Evolutionary conservation across 2,329 filamentous ascomycete species (phyloP).

Genomic region (Cercospora nicotianae): DNA sequence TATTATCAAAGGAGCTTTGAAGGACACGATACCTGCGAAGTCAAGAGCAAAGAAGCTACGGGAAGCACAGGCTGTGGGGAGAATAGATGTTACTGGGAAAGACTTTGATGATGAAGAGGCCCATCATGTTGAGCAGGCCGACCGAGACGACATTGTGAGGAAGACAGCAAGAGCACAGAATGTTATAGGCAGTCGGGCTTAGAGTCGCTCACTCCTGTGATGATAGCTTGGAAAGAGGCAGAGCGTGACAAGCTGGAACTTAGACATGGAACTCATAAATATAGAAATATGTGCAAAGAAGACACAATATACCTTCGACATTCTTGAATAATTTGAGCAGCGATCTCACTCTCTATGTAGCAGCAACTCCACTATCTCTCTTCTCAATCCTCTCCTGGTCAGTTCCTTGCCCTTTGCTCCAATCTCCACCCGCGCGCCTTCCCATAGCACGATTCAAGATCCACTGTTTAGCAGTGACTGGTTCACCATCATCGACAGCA

Average conservation of each 20-base stretch:
- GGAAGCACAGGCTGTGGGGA: constrained; percentile 35
- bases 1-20: constrained; percentile 44
- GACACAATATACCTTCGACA: too few relatives aligned
- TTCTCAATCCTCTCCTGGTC: constrained; percentile 26
- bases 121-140: constrained; percentile 18
- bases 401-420: constrained; percentile 22
- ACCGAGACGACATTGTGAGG: constrained; percentile 9
- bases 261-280: not conserved
- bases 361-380: constrained; percentile 18
- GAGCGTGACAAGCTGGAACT: too few relatives aligned
- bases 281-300: not conserved
- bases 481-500: constrained; percentile 28
- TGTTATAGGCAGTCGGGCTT: not conserved
- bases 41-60: constrained; percentile 42
- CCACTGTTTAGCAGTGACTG: constrained; percentile 40
- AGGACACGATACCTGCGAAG: constrained; percentile 42
- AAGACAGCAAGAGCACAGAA: constrained; percentile 3
- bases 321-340: too few relatives aligned
- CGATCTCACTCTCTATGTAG: not conserved
- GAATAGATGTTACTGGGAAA: constrained; percentile 31
- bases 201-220: not conserved
- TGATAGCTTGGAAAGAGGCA: too few relatives aligned
- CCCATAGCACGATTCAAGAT: constrained; percentile 45
- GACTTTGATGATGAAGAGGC: constrained; percentile 15
- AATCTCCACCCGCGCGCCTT: constrained; percentile 23